Evolutionary conservation across 768 basidiomycete species (phyloP), one percentile per base, ranked within the genome.

Genomic region (Polyporus arcularius): DNA sequence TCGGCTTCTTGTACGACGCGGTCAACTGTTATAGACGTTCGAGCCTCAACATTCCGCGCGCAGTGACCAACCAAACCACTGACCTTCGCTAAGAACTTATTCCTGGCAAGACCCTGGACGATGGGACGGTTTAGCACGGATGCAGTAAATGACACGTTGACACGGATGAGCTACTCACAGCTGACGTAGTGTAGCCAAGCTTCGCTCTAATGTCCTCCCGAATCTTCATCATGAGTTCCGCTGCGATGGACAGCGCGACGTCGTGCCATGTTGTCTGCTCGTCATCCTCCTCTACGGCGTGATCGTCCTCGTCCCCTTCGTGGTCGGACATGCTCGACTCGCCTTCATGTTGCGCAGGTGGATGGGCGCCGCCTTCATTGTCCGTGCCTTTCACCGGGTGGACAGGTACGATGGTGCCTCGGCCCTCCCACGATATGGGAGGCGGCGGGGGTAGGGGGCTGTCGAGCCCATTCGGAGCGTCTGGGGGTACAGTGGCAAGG

Each of bases 11-110:
- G 77, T 92, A 94, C 1, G 93, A 96, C 8, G 95, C 94, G 40
- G 86, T 84, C 16, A 99, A 82, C 91, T 96, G 63, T 35, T 1
- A 28, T 30, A 1, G 7, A 32, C 5, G 4, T 26, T 26, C n/a
- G 12, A 28, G 35, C 18, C n/a, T 52, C 67, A 48, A 58, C 14
- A 32, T 15, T 15, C 90, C 92, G 81, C 97, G 96, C 0, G 95
- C 90, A 32, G 98, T 79, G 65, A 94, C 94, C 72, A 2, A 35
- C 11, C 16, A 53, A 69, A 51, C 56, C 21, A 4, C 35, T 31
- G n/a, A 92, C 94, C 83, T 99, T 99, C 0, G 97, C 92, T 28
- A 98, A 80, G 67, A 96, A 96, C 72, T 98, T 97, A 70, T 96
- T 98, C 69, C 94, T 82, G 14, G 93, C 86, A 58, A 98, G 87